Evolutionary conservation across 2,329 filamentous ascomycete genomes (phyloP).

Genomic region (Phoma sp.): DNA sequence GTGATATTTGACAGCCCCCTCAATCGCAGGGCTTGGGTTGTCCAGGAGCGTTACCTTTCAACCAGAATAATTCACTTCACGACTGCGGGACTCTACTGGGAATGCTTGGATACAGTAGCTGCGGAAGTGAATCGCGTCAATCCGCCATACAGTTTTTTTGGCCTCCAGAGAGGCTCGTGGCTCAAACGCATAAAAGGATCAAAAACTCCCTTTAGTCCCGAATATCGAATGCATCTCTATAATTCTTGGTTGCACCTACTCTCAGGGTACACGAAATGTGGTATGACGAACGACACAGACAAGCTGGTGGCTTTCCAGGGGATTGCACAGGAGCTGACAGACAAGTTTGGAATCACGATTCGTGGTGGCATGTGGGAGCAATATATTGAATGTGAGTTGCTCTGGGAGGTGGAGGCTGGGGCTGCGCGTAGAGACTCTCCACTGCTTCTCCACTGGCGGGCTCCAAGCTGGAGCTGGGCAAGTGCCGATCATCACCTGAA

Average conservation of each 20-base stretch:
- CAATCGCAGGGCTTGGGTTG: not conserved
- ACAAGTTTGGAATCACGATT: not conserved
- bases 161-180: too few species aligned
- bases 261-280: too few species aligned
- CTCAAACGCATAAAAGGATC: too few species aligned
- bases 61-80: not conserved
- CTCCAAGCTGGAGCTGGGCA: conserved; percentile 6
- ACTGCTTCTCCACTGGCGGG: not conserved
- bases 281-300: too few species aligned
- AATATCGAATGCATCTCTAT: too few species aligned
- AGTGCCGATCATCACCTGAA: not conserved
- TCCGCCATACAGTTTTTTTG: too few species aligned
- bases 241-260: too few species aligned
- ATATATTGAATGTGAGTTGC: not conserved
- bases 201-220: too few species aligned
- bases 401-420: not conserved
- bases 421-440: not conserved
- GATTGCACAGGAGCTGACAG: not conserved
- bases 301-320: too few species aligned
- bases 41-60: not conserved
- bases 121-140: too few species aligned
- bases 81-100: not conserved
- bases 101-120: not conserved
- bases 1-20: not conserved
- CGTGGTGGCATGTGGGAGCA: not conserved